Base-by-base conservation (phyloP, 257 asterid species). In the Anisodus acutangulus region DNA sequence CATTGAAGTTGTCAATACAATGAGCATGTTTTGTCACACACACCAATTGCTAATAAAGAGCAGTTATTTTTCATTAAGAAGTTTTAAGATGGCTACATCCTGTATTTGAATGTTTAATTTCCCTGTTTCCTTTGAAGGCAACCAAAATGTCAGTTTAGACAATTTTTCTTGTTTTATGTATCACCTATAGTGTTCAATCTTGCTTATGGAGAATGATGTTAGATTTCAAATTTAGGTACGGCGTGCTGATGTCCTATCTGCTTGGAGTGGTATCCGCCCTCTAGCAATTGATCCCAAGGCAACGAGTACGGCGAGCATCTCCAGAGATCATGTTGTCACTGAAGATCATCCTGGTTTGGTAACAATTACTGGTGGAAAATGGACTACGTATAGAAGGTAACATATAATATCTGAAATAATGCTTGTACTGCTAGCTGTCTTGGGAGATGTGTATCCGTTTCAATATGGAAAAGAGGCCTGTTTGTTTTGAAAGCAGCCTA, bases 241-340 rank as follows among this genome's bases (percentile, higher is more conserved):
- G 11, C 97, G 99, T 41, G 60, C 81, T 31, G 98, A 97, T 85
- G 99, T 97, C 78, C 92, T 95, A 84, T 97, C 99, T 16, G 99
- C 99, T 62, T 97, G 99, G 99, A 95, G 99, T 89, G 99, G 98
- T 87, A 97, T 97, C 81, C 93, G 99, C 63, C 98, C 99, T 78
- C 87, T 97, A 93, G 99, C 99, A 62, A 81, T 88, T 85, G 99
- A 97, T 87, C 99, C 99, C 80, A 92, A 83, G 15, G 98, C 99
- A 53, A 93, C 93, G 88, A 94, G 81, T 88, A 95, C 98, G 3
- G 98, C 91, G 87, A 95, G 93, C 91, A 93, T 97, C 88, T 97
- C 99, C 66, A 88, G 99, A 84, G 99, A 93, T 87, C 98, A 95
- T 78, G 95, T 97, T 69, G 97, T 97, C 76, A 84, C 89, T 86